Base-by-base conservation (phyloP, 495 filamentous ascomycete genomes). In the Hyphodiscus hymeniophilus region DNA sequence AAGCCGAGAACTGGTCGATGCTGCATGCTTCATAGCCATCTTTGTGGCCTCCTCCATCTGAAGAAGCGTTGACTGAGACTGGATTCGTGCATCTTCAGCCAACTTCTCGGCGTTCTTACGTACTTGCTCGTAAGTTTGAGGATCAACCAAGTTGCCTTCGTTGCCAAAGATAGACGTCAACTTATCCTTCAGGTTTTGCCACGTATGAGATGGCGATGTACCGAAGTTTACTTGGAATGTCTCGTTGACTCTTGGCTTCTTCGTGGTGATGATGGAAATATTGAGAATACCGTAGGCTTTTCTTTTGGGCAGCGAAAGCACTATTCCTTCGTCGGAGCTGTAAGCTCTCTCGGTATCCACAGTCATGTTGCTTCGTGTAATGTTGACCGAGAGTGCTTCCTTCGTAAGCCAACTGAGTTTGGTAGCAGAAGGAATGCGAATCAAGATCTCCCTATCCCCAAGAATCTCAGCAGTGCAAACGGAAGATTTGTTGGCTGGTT, bases 221-320 rank as follows among this genome's bases (percentile, higher is more conserved):
- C 79, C 77, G 52, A 84, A 76, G 47, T 79, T 74, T 18, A 81
- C 61, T 18, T 67, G 55, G 20, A 75, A 73, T 11, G 59, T 74
- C 57, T 83, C 70, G 12, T 70, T 66, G 35, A 76, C 47, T 26
- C 63, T 60, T 5, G 73, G 68, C 57, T 70, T 78, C 17, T 71
- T 70, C 36, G 63, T 62, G 18, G 75, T 72, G 47, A 66, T 66
- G 20, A 84, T 67, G 7, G 72, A 75, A 36, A 83, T 66, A 50
- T 82, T 73, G 41, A 84, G 58, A 45, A 71, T 39, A 3, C 80
- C 78, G 39, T 74, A 71, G 7, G 80, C 75, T 51, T 82, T 73
- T 40, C 76, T 72, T 31, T 71, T 71, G 23, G 75, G 66, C 22
- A 84, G 56, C 33, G 72, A 42, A 15, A 61, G 36, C 17, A 61